A percentile compares a stretch with the other conserved stretches of the same genome.
These are phyloP conservation scores for Ascodesmis nigricans DNA, from an alignment of 495 filamentous ascomycete species.

Conservation along the genomic window DNA sequence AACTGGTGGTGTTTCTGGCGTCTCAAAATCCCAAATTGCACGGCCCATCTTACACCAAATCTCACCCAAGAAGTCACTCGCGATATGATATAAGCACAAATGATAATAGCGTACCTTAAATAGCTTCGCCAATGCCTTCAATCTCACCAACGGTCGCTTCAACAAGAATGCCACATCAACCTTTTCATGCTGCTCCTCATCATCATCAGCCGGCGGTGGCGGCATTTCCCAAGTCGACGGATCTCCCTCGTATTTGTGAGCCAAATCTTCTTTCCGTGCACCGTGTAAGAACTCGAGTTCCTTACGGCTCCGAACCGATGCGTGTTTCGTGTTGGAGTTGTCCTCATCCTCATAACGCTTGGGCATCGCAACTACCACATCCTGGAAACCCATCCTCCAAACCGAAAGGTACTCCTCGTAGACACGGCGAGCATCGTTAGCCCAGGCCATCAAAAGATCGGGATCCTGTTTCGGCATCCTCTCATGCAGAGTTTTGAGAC, in stretches of 20 bases:
- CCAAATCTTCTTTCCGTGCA: conserved; percentile 10
- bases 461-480: conserved; percentile 49
- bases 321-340: conserved; percentile 9
- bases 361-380: conserved; percentile 81
- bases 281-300: conserved; percentile 17
- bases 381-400: conserved; percentile 89
- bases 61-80: no score
- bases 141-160: conserved; percentile 65
- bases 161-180: conserved; percentile 89
- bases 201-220: conserved; percentile 24
- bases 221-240: conserved; percentile 23
- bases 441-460: conserved; percentile 55
- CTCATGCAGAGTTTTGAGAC: conserved; percentile 56
- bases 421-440: conserved; percentile 46
- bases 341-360: conserved; percentile 26
- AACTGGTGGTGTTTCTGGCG: background rate
- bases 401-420: conserved; percentile 75
- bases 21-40: no score
- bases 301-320: conserved; percentile 13
- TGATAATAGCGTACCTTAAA: conserved; percentile 55
- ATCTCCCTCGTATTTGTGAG: conserved; percentile 16
- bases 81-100: no score
- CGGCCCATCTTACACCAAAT: no score
- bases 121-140: conserved; percentile 72
- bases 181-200: conserved; percentile 49